Evolutionary conservation across 139 green algal species (phyloP).

Genomic region (Penium margaritaceum): DNA sequence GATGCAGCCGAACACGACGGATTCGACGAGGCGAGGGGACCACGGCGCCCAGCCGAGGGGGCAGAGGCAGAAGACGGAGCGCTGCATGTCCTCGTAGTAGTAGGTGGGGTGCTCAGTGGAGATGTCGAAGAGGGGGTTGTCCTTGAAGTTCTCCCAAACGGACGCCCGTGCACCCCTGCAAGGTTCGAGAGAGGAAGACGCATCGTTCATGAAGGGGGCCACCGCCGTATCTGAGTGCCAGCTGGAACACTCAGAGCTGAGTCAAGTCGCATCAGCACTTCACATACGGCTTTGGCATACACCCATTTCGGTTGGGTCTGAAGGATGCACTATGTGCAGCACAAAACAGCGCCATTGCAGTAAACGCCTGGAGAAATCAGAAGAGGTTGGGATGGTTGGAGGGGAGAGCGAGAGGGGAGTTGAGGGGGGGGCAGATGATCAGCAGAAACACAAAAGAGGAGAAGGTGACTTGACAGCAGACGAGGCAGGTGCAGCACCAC

Average conservation of each 20-base stretch:
- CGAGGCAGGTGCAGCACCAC: not conserved
- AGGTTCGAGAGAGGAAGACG: not conserved
- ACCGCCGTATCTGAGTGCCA: too few relatives aligned
- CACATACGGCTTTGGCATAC: too few relatives aligned
- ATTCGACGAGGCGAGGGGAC: conserved; percentile 48
- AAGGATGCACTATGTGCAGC: too few relatives aligned
- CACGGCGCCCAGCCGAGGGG: conserved; percentile 43
- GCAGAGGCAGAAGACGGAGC: conserved; percentile 49
- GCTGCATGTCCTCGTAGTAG: conserved; percentile 41
- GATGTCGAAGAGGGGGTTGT: conserved; percentile 38
- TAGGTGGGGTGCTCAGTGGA: conserved; percentile 16
- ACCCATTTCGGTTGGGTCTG: too few relatives aligned
- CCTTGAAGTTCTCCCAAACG: conserved; percentile 39
- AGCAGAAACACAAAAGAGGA: not conserved
- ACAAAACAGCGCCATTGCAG: too few relatives aligned
- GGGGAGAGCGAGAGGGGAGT: too few relatives aligned
- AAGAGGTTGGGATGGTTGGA: too few relatives aligned
- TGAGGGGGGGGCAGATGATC: not conserved
- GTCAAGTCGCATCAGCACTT: too few relatives aligned
- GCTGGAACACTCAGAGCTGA: too few relatives aligned
- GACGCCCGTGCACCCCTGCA: conserved; percentile 25
- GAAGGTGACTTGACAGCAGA: not conserved
- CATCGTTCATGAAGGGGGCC: not conserved
- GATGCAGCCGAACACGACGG: conserved; percentile 46
- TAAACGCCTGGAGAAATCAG: too few relatives aligned